phyloP scores from a whole-genome alignment of 1,284 basidiomycete genomes.

The Erythrobasidium hasegawianum region DNA sequence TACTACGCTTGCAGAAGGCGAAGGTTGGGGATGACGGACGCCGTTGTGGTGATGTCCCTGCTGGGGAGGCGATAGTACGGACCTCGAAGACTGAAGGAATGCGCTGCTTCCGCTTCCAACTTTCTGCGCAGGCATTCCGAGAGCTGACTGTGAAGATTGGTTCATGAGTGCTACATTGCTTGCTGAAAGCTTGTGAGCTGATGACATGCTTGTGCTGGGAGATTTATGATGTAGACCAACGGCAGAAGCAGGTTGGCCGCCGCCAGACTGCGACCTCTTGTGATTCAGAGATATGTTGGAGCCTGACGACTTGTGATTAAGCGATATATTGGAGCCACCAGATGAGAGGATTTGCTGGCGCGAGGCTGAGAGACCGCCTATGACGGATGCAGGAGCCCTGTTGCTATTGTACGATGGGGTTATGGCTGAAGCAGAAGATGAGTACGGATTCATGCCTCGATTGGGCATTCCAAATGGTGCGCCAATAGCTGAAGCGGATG shows the following conservation, averaged over 20 bases:
- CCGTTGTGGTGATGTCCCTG: not conserved
- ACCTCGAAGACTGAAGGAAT: not conserved
- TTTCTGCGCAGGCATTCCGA: not conserved
- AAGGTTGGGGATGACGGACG: not conserved
- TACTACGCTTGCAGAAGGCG: not conserved
- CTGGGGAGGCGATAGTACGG: not conserved
- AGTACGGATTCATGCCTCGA: not conserved
- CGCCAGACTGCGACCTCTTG: not conserved
- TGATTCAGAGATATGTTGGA: not conserved
- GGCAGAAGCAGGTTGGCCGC: not conserved
- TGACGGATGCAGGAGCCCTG: not conserved
- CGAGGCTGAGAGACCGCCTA: not conserved
- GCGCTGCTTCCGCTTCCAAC: not conserved
- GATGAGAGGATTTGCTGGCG: constrained; percentile 1
- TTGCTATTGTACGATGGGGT: not conserved
- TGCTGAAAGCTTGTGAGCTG: not conserved
- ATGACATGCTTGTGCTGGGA: not conserved
- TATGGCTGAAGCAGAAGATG: not conserved
- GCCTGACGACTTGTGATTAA: not conserved
- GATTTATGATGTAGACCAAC: not conserved
- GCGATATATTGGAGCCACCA: not conserved
- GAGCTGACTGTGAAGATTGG: not conserved
- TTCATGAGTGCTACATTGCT: not conserved
- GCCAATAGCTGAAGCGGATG: too few species aligned
- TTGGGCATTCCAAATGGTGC: not conserved